Conservation (phyloP, 163 green algal genomes). For the Botryococcus braunii region DNA sequence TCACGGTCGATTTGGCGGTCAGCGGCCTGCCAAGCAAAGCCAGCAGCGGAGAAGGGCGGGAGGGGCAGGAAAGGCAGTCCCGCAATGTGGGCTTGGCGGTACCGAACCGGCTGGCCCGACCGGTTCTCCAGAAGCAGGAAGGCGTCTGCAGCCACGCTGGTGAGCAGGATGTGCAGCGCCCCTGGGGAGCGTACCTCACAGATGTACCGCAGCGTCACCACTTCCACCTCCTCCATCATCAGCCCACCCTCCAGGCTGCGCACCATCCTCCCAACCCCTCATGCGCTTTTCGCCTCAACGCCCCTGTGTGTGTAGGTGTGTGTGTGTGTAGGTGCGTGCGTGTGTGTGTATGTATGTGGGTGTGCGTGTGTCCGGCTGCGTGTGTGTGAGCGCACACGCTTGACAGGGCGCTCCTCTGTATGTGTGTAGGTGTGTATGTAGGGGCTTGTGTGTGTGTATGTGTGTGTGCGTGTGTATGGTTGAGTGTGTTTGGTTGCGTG, state of each 20-base stretch:
- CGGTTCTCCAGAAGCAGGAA: slow-evolving; percentile 47
- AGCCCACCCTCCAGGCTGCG: background rate
- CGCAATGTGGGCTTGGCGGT: slow-evolving; percentile 23
- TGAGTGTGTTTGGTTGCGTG: too few relatives aligned
- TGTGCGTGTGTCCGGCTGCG: too few relatives aligned
- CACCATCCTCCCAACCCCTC: background rate
- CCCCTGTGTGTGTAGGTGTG: too few relatives aligned
- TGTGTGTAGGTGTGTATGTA: too few relatives aligned
- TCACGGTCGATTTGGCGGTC: background rate
- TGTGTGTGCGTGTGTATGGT: too few relatives aligned
- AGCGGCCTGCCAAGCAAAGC: slow-evolving; percentile 31
- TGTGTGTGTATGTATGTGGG: too few relatives aligned
- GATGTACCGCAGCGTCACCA: slow-evolving; percentile 30
- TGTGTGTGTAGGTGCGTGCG: too few relatives aligned
- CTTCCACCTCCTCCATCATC: slow-evolving; percentile 10
- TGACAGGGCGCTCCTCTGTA: too few relatives aligned
- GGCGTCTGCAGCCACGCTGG: slow-evolving; percentile 24
- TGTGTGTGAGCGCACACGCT: too few relatives aligned
- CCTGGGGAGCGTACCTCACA: slow-evolving; percentile 20
- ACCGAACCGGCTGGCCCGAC: slow-evolving; percentile 24
- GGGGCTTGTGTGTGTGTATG: too few relatives aligned
- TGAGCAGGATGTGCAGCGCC: slow-evolving; percentile 33
- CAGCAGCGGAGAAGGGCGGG: slow-evolving; percentile 25
- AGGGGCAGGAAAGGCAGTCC: slow-evolving; percentile 29
- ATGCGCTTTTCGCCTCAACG: background rate